Base-by-base conservation (phyloP, 1,284 basidiomycete genomes). In the Malassezia pachydermatis region DNA sequence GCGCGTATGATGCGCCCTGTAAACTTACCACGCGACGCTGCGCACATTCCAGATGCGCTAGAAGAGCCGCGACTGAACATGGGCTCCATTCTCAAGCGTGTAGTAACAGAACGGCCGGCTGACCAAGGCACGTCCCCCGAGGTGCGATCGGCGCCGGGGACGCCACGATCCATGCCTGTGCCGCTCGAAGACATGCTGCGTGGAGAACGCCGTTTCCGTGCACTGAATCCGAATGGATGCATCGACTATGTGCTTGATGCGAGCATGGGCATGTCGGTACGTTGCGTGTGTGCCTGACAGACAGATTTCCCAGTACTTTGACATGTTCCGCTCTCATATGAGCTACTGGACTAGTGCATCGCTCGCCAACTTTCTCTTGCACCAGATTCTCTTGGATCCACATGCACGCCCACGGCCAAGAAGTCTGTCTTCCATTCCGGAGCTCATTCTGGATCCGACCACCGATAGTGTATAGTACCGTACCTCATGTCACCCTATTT, bases 1-100 rank as follows among this genome's bases (percentile, higher is more conserved):
- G 63, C 73, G 24, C 65, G 66, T 34, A 39, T 73, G 3, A 57
- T 74, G 43, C 65, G 67, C 19, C 71, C 73, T 3, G 55, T 73
- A 9, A 59, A 68, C 5, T 65, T 74, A 38, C 65, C 66, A n/a
- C 65, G 60, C 4, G 60, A 69, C 5, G 67, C 67, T 14, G 57
- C 54, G 14, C 59, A 66, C 6, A 44, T 75, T 0, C 57, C 71
- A 0, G 60, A 63, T 6, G 60, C 67, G 2, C 57, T 72, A 5
- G 55, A 63, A 0, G 52, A 63, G 59, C 68, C 68, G 10, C 54
- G 62, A 3, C 38, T 70, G 11, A 63, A 65, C 48, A 62, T 74
- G 25, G 63, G 57, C 36, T 58, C 55, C 11, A 52, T 73, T 4
- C 65, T 74, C 36, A 64, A 69, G 35, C 51, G 58, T 38, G 36